These are phyloP conservation scores for Luvunga scandens DNA, from an alignment of 345 rosid species.

Conservation along the genomic window DNA sequence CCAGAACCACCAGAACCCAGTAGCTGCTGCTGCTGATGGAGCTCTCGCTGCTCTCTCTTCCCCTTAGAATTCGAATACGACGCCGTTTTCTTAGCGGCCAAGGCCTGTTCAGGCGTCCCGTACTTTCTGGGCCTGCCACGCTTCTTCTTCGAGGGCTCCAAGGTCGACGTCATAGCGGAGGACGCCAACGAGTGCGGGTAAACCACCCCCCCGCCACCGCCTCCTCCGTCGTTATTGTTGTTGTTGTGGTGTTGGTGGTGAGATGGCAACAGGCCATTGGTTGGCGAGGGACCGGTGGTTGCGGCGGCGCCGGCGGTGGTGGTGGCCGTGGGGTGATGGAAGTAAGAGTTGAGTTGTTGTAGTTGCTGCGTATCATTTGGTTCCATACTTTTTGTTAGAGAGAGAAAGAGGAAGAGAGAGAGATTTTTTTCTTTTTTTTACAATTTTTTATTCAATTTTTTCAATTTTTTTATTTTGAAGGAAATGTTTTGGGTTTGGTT, in stretches of 20 bases:
- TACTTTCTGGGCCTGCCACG: conserved; percentile 97
- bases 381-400: conserved; percentile 44
- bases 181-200: conserved; percentile 65
- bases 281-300: conserved; percentile 39
- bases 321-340: conserved; percentile 34
- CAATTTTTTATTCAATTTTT: conserved; percentile 14
- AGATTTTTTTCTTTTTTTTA: conserved; percentile 19
- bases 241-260: conserved; percentile 14
- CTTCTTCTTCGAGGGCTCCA: conserved; percentile 68
- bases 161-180: conserved; percentile 52
- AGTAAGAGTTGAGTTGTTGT: conserved; percentile 44
- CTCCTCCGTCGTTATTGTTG: background rate
- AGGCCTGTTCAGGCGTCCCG: conserved; percentile 86
- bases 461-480: conserved; percentile 12
- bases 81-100: conserved; percentile 84
- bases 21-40: conserved; percentile 21
- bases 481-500: conserved; percentile 11
- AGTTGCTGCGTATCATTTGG: conserved; percentile 51
- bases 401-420: conserved; percentile 25
- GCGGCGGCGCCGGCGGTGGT: conserved; percentile 37
- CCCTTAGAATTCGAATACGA: conserved; percentile 45
- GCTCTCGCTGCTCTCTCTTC: conserved; percentile 36
- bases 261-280: conserved; percentile 62
- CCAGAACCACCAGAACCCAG: conserved; percentile 25
- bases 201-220: conserved; percentile 22